phyloP scores from a whole-genome alignment of 176 grass and related monocot genomes.

The Zea luxurians region DNA sequence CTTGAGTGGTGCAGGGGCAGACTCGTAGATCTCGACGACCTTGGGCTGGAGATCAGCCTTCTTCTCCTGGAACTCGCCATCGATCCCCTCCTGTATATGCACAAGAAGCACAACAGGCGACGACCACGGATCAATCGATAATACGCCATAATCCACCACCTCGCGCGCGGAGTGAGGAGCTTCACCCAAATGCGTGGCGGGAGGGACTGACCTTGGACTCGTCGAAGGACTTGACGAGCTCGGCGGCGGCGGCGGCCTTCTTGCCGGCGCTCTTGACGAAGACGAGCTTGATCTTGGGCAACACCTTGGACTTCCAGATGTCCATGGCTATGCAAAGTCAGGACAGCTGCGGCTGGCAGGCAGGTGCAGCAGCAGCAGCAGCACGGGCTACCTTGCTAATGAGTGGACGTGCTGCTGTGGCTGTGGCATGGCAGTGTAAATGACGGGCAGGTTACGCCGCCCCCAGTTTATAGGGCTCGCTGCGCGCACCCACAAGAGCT shows the following conservation, averaged over 20 bases:
- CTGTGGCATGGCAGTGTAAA: neutral
- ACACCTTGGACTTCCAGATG: conserved; percentile 61
- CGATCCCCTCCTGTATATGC: conserved; percentile 47
- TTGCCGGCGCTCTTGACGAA: conserved; percentile 51
- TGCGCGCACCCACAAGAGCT: conserved; percentile 17
- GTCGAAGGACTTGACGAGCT: conserved; percentile 57
- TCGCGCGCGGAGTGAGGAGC: too few relatives aligned
- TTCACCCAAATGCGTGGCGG: too few relatives aligned
- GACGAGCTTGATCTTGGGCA: conserved; percentile 57
- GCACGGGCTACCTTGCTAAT: conserved; percentile 30
- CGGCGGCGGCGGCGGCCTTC: conserved; percentile 55
- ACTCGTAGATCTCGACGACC: conserved; percentile 70
- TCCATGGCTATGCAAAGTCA: conserved; percentile 17
- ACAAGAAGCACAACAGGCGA: neutral
- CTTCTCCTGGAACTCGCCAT: conserved; percentile 61
- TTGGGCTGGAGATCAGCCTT: conserved; percentile 63
- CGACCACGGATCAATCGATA: neutral
- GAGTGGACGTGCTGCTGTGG: conserved; percentile 27
- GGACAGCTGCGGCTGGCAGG: neutral
- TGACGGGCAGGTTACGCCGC: conserved; percentile 5
- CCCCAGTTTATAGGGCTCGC: conserved; percentile 15
- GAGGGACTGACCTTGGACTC: conserved; percentile 49
- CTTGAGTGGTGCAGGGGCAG: conserved; percentile 54
- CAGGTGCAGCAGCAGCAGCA: neutral
- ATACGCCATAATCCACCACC: too few relatives aligned